Base-by-base conservation (phyloP, 2,329 filamentous ascomycete genomes). In the Phaeoacremonium minimum region DNA sequence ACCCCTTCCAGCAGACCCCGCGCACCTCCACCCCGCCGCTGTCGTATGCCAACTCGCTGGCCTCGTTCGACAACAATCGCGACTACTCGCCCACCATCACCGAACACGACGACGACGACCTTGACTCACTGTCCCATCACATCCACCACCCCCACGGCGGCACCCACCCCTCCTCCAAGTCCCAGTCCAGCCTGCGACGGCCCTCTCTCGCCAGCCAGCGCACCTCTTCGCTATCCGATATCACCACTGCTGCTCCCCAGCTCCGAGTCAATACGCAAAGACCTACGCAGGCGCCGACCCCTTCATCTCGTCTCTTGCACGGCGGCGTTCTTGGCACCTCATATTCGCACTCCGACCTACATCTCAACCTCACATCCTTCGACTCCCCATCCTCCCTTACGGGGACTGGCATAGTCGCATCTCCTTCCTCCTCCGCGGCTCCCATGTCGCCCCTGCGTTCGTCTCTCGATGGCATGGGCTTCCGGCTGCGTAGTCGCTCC, bases 1-100 rank as follows among this genome's bases (percentile, higher is more conserved):
- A 83, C 50, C 78, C 79, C 17, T 82, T 80, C 46, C 76, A 81
- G 52, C 79, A 82, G 58, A 80, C 67, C 7, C 79, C 79, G 19
- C 69, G 75, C 28, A 75, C 75, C 2, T 73, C 75, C 31, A 80
- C 77, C 41, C 75, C 77, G 34, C 75, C 77, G 7, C 50, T 79
- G 42, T 71, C 74, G 16, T 79, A 78, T 52, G 69, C 74, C 45
- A 75, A 74, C 53, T 77, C 75, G 7, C 57, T 73, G 30, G 64
- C 69, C 13, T 75, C 72, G 3, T 61, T 77, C 35, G 71, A 72
- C 34, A 69, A 58, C 41, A 51, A 55, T 31, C 68, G 73, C 46
- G 75, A 79, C 36, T 73, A 69, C 50, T 77, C 71, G 9, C 71
- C 71, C 16, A 75, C 66, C 32, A 78, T 75, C 39, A 75, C 65